Conservation (phyloP, 2,329 filamentous ascomycete genomes). For the Lecanicillium sp. region DNA sequence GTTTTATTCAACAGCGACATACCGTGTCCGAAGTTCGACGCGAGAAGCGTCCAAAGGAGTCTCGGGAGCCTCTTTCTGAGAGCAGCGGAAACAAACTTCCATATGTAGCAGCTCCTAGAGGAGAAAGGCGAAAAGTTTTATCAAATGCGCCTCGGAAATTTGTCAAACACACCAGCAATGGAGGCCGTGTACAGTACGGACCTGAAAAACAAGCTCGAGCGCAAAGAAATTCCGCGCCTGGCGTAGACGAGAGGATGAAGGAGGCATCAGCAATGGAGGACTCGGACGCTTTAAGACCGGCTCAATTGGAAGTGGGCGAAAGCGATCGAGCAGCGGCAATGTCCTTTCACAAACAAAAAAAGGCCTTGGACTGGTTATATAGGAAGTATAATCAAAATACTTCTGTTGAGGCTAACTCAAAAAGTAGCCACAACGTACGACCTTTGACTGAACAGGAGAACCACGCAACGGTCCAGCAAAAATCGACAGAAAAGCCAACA, state of each 20-base stretch:
- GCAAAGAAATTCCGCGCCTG: too few relatives aligned
- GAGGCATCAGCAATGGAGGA: not conserved
- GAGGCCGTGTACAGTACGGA: constrained; percentile 19
- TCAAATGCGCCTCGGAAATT: constrained; percentile 16
- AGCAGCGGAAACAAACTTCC: constrained; percentile 15
- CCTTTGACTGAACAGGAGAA: too few relatives aligned
- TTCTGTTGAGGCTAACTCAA: constrained; percentile 3
- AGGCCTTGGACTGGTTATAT: constrained; percentile 46
- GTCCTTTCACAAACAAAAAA: constrained; percentile 44
- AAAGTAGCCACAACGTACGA: not conserved
- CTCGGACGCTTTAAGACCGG: constrained; percentile 31
- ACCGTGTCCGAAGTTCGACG: constrained; percentile 20
- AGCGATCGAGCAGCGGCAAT: constrained; percentile 22
- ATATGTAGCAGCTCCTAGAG: not conserved
- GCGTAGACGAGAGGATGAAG: too few relatives aligned
- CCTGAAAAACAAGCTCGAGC: constrained; percentile 5
- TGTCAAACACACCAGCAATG: constrained; percentile 19
- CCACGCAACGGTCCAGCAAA: too few relatives aligned
- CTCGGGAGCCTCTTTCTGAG: constrained; percentile 12
- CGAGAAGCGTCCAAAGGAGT: constrained; percentile 8
- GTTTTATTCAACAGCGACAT: constrained; percentile 36
- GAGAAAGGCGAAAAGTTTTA: constrained; percentile 1
- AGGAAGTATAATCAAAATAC: constrained; percentile 26
- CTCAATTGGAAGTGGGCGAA: constrained; percentile 46
- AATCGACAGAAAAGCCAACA: not conserved